Evolutionary conservation across 2,329 filamentous ascomycete species (phyloP).

Genomic region (Aspergillus sp.): DNA sequence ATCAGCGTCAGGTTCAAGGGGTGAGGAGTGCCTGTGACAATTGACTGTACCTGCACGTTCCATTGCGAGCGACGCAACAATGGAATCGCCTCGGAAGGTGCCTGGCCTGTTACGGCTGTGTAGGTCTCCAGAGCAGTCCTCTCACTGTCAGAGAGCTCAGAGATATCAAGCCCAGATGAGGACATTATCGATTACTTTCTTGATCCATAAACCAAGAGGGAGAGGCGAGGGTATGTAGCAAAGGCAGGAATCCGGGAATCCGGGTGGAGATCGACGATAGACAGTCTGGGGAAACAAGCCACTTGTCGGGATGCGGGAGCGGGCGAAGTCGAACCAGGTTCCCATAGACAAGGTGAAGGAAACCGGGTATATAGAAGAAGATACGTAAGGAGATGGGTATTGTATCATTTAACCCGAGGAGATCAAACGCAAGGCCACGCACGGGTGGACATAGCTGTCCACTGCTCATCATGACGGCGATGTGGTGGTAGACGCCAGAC

Average conservation of each 20-base stretch:
- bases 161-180: conserved; percentile 54
- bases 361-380: too few species aligned
- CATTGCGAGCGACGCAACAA: conserved; percentile 85
- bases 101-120: conserved; percentile 82
- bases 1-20: conserved; percentile 5
- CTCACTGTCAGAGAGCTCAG: conserved; percentile 72
- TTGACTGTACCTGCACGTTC: conserved; percentile 74
- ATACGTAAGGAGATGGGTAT: too few species aligned
- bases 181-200: conserved; percentile 36
- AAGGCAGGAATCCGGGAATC: neutral
- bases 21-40: too few species aligned
- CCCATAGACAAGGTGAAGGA: too few species aligned
- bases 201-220: conserved; percentile 21
- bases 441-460: conserved; percentile 16
- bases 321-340: too few species aligned
- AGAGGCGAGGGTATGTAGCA: neutral
- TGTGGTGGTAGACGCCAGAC: conserved; percentile 14
- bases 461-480: conserved; percentile 17
- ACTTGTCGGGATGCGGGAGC: too few species aligned
- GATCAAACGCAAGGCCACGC: neutral
- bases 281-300: too few species aligned
- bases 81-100: conserved; percentile 70
- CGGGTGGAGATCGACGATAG: too few species aligned
- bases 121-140: conserved; percentile 85
- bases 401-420: neutral